Conservation (phyloP, 106 monocot genomes). For the Dendrobium huoshanense region DNA sequence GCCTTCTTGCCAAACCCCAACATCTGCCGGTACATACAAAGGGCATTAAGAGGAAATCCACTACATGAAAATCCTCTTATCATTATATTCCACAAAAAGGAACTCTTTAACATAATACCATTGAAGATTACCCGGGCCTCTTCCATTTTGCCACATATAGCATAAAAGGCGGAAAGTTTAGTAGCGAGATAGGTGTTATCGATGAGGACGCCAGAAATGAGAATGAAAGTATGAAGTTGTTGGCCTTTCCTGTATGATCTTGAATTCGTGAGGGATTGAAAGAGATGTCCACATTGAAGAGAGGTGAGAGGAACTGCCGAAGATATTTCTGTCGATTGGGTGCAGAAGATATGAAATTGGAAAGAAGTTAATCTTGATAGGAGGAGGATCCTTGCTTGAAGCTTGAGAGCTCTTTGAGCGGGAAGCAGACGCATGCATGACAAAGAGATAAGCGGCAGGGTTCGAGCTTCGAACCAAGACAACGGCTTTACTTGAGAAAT, state of each 20-base stretch:
- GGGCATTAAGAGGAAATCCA: constrained; percentile 20
- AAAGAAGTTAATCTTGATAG: not conserved
- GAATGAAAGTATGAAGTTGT: constrained; percentile 34
- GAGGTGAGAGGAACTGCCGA: constrained; percentile 22
- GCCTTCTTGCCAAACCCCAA: constrained; percentile 19
- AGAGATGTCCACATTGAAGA: constrained; percentile 41
- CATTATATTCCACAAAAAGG: constrained; percentile 52
- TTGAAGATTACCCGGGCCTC: constrained; percentile 34
- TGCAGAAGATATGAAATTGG: not conserved
- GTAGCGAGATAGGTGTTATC: constrained; percentile 44
- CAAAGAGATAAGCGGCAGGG: not conserved
- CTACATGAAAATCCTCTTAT: constrained; percentile 36
- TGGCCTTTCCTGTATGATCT: constrained; percentile 13
- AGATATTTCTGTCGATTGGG: not conserved
- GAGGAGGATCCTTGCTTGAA: not conserved
- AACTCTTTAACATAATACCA: constrained; percentile 17
- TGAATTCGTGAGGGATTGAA: constrained; percentile 39
- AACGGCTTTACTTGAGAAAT: no score
- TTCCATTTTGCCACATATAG: constrained; percentile 20
- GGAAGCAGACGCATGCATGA: not conserved
- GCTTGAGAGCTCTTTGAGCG: not conserved
- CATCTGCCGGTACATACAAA: constrained; percentile 37
- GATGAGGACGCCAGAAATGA: constrained; percentile 40
- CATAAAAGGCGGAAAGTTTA: constrained; percentile 47
- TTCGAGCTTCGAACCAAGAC: no score